These are phyloP conservation scores for Ceriops tagal DNA, from an alignment of 345 rosid genomes.

Conservation along the genomic window DNA sequence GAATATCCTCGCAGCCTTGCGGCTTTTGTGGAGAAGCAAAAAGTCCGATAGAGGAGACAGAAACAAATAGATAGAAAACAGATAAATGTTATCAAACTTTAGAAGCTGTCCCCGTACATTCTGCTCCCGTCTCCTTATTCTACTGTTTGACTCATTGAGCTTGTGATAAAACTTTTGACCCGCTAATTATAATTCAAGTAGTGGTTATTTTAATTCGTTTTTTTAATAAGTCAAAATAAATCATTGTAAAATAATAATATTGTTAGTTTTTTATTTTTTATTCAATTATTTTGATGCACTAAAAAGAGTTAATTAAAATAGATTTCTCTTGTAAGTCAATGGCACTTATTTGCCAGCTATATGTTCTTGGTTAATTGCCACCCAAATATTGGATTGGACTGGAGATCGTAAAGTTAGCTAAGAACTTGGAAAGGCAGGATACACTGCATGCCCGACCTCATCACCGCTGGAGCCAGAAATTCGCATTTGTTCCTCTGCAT, in stretches of 20 bases:
- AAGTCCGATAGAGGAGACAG: slow-evolving; percentile 31
- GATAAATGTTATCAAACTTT: slow-evolving; percentile 13
- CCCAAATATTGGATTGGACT: slow-evolving; percentile 4
- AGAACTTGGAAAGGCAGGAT: slow-evolving; percentile 6
- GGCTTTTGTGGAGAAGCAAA: slow-evolving; percentile 9
- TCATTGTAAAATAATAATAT: no score
- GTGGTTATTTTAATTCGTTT: no score
- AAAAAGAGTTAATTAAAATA: no score
- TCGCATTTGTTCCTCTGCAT: background rate
- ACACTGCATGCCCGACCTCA: slow-evolving; percentile 25
- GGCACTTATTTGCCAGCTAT: slow-evolving; percentile 28
- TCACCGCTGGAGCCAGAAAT: slow-evolving; percentile 32
- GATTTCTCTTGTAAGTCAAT: background rate
- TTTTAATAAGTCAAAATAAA: no score
- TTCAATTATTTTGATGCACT: no score
- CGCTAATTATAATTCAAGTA: no score
- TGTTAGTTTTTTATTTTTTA: no score
- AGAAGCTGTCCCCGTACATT: slow-evolving; percentile 41
- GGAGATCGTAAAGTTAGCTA: slow-evolving; percentile 4
- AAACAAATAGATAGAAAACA: slow-evolving; percentile 23
- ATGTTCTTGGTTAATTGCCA: background rate
- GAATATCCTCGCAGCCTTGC: slow-evolving; percentile 15
- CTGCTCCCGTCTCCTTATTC: slow-evolving; percentile 54
- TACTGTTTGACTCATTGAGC: slow-evolving; percentile 11
- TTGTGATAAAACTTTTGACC: slow-evolving; percentile 28